Evolutionary conservation across 139 green algal species (phyloP).

Genomic region (Chlamydomonas incerta): DNA sequence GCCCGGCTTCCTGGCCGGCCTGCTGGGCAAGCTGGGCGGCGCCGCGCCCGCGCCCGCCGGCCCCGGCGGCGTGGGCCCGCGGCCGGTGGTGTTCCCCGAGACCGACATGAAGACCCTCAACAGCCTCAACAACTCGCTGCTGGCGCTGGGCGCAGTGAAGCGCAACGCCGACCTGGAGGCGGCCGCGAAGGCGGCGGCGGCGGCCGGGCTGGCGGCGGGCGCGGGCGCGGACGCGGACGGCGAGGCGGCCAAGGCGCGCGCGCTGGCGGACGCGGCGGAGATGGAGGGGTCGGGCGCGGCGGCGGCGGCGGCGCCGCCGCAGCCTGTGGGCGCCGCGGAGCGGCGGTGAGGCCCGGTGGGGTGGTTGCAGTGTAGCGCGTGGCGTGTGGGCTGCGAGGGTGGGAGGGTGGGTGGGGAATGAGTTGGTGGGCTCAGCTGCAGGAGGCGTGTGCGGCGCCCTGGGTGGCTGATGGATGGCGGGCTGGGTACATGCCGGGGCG

Average conservation of each 20-base stretch:
- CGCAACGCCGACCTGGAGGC: conserved; percentile 30
- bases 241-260: not conserved
- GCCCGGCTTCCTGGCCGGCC: not conserved
- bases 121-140: conserved; percentile 47
- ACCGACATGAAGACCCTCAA: conserved; percentile 53
- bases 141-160: conserved; percentile 37
- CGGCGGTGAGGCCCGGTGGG: too few species aligned
- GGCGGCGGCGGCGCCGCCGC: too few species aligned
- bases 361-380: too few species aligned
- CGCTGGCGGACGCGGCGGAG: not conserved
- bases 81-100: conserved; percentile 48
- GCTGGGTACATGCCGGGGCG: too few species aligned
- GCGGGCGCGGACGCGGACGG: not conserved
- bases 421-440: too few species aligned
- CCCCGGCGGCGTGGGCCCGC: not conserved
- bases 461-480: too few species aligned
- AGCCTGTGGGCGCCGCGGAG: not conserved
- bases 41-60: not conserved
- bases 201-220: not conserved
- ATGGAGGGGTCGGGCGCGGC: not conserved
- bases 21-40: not conserved
- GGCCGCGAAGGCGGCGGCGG: not conserved
- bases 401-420: too few species aligned
- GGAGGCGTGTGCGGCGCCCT: too few species aligned
- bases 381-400: too few species aligned